Evolutionary conservation across 2,329 filamentous ascomycete genomes (phyloP), one percentile per base, ranked within the genome.

Genomic region (Tolypocladium tropicale): DNA sequence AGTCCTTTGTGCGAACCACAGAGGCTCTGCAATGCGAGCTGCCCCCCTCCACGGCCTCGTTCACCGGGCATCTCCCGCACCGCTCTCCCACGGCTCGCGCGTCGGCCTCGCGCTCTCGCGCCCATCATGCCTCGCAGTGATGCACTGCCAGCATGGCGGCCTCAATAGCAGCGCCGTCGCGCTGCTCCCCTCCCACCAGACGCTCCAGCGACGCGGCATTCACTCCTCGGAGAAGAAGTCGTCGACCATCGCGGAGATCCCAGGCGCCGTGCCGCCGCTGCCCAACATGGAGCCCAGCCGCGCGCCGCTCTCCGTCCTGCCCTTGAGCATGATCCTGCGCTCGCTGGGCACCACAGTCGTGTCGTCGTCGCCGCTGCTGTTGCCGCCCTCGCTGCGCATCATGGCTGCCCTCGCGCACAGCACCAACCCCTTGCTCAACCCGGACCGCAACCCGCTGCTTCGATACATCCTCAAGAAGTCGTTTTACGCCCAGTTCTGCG

Each of bases 401-500:
- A 86, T 95, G 72, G 80, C 78, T 7, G 68, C 80, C 25, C 80
- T 95, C 62, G 87, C 91, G 12, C 79, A 90, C 68, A 85, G 88
- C 30, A 80, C 80, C 53, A 85, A 76, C 56, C 74, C 81, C 1
- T 55, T 91, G 0, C 77, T 94, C 56, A 86, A 86, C 68, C 85
- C 90, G 5, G 90, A 95, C 66, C 77, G 74, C 54, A 96, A 95
- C 67, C 83, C 83, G 0, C 51, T 93, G 1, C 77, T 95, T 18
- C 80, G 84, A 48, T 81, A 76, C 58, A 67, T 91, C 46, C 76
- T 96, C 53, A 90, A 91, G 68, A 82, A 85, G 67, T 95, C 90
- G 0, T 91, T 96, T 64, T 96, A 96, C 69, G 84, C 85, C 28
- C 92, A 96, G 65, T 96, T 95, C 71, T 96, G 92, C 70, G 90